A percentile compares a stretch with the other conserved stretches of the same genome.
phyloP scores from a whole-genome alignment of 228 moss, liverwort and hornwort genomes.

The Sphagnum fallax region DNA sequence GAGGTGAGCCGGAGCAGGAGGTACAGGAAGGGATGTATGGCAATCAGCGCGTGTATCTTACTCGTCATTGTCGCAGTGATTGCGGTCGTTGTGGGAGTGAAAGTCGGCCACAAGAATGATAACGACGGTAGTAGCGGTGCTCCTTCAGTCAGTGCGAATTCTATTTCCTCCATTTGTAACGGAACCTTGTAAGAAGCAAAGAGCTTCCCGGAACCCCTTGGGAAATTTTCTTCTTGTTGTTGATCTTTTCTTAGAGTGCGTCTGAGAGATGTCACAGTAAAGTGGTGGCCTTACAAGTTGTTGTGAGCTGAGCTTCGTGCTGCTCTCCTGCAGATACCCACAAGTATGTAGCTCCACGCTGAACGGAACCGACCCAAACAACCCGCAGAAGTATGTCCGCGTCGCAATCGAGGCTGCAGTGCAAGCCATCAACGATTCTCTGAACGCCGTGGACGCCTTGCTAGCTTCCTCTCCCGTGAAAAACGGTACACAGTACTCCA shows the following conservation, averaged over 20 bases:
- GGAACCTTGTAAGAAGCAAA: conserved; percentile 33
- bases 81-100: conserved; percentile 24
- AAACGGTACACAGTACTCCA: conserved; percentile 33
- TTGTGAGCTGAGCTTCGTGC: neutral
- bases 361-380: conserved; percentile 20
- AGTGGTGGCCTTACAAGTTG: neutral
- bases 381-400: conserved; percentile 25
- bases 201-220: no score
- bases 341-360: conserved; percentile 44
- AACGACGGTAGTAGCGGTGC: conserved; percentile 7
- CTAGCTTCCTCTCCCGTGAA: conserved; percentile 8
- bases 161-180: conserved; percentile 24
- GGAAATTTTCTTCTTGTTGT: neutral
- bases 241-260: neutral
- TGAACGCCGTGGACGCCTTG: conserved; percentile 16
- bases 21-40: conserved; percentile 37
- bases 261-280: neutral
- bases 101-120: conserved; percentile 9
- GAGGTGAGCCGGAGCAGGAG: conserved; percentile 6
- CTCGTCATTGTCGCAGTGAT: conserved; percentile 15
- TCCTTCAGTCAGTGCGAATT: neutral
- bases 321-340: conserved; percentile 29
- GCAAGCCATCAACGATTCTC: conserved; percentile 17
- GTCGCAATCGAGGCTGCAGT: conserved; percentile 28
- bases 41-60: conserved; percentile 21